Conservation (phyloP, 2,329 filamentous ascomycete species). For the Pseudogymnoascus sp. region DNA sequence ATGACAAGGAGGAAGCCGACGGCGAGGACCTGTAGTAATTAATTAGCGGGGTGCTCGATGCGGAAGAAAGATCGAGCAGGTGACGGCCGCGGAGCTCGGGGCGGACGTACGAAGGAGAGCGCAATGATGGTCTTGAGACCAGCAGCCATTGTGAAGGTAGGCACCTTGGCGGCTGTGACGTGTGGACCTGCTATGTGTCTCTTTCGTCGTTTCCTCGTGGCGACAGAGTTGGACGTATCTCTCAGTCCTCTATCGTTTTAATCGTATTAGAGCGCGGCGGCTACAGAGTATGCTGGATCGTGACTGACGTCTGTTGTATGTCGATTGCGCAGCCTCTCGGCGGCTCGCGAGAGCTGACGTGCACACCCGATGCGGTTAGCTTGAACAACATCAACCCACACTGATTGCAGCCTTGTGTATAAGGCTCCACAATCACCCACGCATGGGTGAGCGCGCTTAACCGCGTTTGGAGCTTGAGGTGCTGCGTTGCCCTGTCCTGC, state of each 20-base stretch:
- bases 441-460: slow-evolving; percentile 4
- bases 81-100: background rate
- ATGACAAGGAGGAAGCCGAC: slow-evolving; percentile 99
- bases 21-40: slow-evolving; percentile 63
- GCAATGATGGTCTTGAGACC: slow-evolving; percentile 98
- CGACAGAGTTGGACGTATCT: background rate
- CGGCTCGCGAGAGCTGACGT: slow-evolving; percentile 7
- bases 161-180: slow-evolving; percentile 13
- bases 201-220: background rate
- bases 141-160: slow-evolving; percentile 50
- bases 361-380: background rate
- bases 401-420: background rate
- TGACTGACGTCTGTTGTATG: slow-evolving; percentile 6
- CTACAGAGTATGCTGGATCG: background rate
- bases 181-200: background rate
- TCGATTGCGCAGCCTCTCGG: slow-evolving; percentile 7
- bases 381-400: background rate
- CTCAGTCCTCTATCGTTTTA: background rate
- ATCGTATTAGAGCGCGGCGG: background rate
- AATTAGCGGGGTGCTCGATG: slow-evolving; percentile 10
- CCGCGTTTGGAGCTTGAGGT: slow-evolving; percentile 8
- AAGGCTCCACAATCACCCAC: background rate
- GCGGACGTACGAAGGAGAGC: slow-evolving; percentile 73
- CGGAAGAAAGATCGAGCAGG: background rate
- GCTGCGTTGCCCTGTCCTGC: slow-evolving; percentile 9